Conservation (phyloP, 441 rosid species). For the Erodium moschatum region DNA sequence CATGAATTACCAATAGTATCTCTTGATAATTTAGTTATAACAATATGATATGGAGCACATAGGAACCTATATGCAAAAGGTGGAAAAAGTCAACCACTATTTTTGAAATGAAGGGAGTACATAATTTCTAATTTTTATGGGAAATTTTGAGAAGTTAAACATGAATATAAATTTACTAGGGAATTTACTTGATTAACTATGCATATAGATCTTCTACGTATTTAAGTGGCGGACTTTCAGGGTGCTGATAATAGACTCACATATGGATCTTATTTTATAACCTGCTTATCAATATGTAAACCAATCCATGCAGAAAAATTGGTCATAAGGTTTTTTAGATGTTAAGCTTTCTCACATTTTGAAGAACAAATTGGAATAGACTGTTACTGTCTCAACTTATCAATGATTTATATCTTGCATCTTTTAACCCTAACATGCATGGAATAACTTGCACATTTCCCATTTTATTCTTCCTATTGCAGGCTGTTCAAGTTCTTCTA, state of each 20-base stretch:
- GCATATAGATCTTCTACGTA: background rate
- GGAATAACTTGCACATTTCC: background rate
- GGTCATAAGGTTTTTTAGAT: background rate
- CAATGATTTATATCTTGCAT: background rate
- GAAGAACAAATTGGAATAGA: background rate
- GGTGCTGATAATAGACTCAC: background rate
- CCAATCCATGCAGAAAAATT: background rate
- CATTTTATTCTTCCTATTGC: constrained; percentile 13
- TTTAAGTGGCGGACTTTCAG: background rate
- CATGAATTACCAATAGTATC: background rate
- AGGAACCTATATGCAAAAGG: background rate
- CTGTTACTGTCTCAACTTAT: background rate
- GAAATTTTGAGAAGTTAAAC: background rate
- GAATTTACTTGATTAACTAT: background rate
- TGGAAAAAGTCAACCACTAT: background rate
- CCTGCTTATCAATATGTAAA: background rate
- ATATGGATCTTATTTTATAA: background rate
- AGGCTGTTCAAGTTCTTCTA: constrained; percentile 76
- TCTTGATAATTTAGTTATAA: background rate
- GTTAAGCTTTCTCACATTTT: background rate
- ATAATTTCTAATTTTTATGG: background rate
- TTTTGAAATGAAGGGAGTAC: background rate
- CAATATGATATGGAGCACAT: background rate
- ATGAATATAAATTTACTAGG: background rate
- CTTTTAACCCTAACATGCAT: constrained; percentile 1